These are phyloP conservation scores for Lachnellula arida DNA, from an alignment of 2,329 filamentous ascomycete genomes.

Conservation along the genomic window DNA sequence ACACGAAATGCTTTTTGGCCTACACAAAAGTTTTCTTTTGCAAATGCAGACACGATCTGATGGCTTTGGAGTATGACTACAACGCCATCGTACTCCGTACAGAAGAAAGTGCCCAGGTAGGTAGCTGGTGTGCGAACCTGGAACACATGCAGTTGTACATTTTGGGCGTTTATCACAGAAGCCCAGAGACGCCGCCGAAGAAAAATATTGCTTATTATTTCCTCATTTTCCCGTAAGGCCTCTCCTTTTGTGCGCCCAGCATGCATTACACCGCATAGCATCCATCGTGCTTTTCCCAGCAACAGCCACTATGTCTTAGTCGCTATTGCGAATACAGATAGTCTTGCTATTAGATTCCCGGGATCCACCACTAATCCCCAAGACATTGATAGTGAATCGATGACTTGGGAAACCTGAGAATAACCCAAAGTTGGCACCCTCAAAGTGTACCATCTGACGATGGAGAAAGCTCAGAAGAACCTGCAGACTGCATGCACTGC, in stretches of 20 bases:
- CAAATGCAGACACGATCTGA: neutral
- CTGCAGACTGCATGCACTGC: conserved; percentile 10
- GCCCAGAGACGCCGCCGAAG: neutral
- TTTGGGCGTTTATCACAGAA: neutral
- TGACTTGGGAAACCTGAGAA: neutral
- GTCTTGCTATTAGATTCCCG: neutral
- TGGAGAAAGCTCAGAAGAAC: neutral
- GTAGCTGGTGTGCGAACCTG: neutral
- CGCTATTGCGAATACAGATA: neutral
- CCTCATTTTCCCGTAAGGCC: neutral
- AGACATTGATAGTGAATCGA: neutral
- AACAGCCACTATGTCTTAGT: neutral
- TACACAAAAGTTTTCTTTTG: neutral
- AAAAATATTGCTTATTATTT: neutral
- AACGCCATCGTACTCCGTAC: neutral
- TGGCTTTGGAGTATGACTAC: neutral
- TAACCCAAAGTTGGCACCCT: neutral
- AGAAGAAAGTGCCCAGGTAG: neutral
- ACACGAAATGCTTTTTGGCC: no score
- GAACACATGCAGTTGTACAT: neutral
- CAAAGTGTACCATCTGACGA: neutral
- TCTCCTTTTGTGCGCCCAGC: neutral
- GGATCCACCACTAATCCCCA: neutral
- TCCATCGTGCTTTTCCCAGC: neutral
- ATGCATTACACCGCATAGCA: neutral